phyloP scores from a whole-genome alignment of 495 filamentous ascomycete species.

The Lepidopterella palustris region DNA sequence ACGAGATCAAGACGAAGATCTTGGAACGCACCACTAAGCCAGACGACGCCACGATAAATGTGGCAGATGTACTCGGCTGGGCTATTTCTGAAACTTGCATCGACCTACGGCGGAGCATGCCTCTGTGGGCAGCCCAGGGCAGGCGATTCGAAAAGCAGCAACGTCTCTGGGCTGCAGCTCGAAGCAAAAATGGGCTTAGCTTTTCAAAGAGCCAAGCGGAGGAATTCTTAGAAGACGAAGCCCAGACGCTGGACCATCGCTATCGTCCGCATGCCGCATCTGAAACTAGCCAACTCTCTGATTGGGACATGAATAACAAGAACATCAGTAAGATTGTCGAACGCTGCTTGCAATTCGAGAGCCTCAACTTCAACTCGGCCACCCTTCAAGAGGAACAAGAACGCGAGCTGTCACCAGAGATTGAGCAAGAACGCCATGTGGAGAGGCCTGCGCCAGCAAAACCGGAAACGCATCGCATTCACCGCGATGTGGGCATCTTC shows the following conservation, averaged over 20 bases:
- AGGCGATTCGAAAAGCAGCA: conserved; percentile 26
- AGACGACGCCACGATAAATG: conserved; percentile 26
- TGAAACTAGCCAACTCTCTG: no score
- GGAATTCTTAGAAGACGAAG: conserved; percentile 44
- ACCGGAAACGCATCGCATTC: conserved; percentile 40
- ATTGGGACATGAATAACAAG: no score
- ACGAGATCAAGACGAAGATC: conserved; percentile 42
- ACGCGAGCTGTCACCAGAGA: conserved; percentile 56
- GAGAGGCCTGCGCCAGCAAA: conserved; percentile 40
- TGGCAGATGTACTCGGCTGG: conserved; percentile 52
- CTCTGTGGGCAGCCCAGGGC: conserved; percentile 56
- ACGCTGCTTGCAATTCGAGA: no score
- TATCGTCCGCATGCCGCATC: no score
- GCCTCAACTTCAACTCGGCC: conserved; percentile 30
- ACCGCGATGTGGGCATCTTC: conserved; percentile 42
- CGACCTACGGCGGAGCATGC: conserved; percentile 42
- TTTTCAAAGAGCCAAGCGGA: no score
- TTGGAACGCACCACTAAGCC: not conserved
- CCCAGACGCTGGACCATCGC: conserved; percentile 39
- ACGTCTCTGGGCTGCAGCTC: no score
- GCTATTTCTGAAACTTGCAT: conserved; percentile 49
- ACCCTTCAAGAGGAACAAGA: conserved; percentile 61
- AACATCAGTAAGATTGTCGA: no score
- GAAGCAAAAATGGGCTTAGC: no score
- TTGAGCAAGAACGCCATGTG: conserved; percentile 50